Evolutionary conservation across 345 rosid genomes (phyloP).

Genomic region (Microcos paniculata): DNA sequence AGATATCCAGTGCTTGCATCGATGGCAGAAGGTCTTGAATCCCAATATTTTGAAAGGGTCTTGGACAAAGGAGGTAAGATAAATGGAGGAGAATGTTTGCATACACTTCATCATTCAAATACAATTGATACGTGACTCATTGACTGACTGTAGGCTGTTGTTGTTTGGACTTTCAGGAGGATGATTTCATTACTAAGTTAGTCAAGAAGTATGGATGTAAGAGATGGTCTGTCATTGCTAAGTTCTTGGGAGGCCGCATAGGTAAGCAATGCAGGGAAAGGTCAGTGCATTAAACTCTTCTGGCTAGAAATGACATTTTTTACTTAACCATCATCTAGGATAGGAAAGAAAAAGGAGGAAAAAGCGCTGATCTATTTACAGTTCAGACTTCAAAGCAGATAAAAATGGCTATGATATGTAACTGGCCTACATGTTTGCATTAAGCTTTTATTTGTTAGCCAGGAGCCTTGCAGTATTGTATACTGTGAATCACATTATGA

Average conservation of each 20-base stretch:
- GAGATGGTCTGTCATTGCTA: constrained; percentile 52
- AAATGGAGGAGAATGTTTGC: neutral
- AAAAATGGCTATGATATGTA: neutral
- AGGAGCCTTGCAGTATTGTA: neutral
- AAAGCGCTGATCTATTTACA: neutral
- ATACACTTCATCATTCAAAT: neutral
- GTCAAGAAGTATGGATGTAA: constrained; percentile 36
- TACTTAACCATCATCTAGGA: neutral
- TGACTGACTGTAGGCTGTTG: neutral
- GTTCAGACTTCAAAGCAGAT: neutral
- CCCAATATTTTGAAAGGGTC: constrained; percentile 50
- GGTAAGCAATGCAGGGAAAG: constrained; percentile 67
- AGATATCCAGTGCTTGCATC: constrained; percentile 51
- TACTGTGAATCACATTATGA: neutral
- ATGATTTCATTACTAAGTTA: constrained; percentile 33
- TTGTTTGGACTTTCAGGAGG: constrained; percentile 40
- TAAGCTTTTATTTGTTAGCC: neutral
- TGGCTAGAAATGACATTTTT: neutral
- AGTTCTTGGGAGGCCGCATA: constrained; percentile 45
- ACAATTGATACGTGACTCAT: neutral
- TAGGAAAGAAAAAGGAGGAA: neutral
- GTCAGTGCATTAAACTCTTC: constrained; percentile 21
- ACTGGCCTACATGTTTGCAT: neutral
- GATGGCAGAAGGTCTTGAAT: constrained; percentile 58
- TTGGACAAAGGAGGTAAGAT: constrained; percentile 51